phyloP scores from a whole-genome alignment of 129 eudicot genomes.

The Lonicera japonica region DNA sequence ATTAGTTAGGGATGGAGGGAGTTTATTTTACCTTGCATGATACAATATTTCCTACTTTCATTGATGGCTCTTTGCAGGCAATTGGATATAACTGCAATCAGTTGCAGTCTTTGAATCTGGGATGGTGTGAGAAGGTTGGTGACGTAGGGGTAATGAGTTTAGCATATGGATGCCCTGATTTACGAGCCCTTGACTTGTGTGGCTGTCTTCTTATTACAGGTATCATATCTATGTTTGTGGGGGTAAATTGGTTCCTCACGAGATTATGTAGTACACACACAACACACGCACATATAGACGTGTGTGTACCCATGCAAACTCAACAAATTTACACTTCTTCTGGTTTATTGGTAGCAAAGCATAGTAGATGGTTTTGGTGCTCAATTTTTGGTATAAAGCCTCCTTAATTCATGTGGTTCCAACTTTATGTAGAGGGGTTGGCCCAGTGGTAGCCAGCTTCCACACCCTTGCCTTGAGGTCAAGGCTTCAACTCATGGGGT shows the following conservation, averaged over 20 bases:
- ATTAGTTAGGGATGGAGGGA: too few species aligned
- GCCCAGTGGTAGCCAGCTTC: too few species aligned
- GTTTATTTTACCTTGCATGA: background rate
- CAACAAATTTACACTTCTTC: too few species aligned
- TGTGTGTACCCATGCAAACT: too few species aligned
- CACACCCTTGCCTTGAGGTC: too few species aligned
- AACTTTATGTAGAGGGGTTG: too few species aligned
- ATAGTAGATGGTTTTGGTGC: too few species aligned
- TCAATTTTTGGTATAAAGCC: background rate
- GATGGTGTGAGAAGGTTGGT: conserved; percentile 90
- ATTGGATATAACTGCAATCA: conserved; percentile 66
- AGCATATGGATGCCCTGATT: conserved; percentile 85
- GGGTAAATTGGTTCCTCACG: background rate
- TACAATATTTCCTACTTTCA: background rate
- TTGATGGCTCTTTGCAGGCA: conserved; percentile 56
- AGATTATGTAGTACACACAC: background rate
- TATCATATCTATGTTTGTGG: conserved; percentile 8
- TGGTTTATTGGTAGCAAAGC: too few species aligned
- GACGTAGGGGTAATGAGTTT: conserved; percentile 83
- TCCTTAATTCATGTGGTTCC: too few species aligned
- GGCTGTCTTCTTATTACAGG: conserved; percentile 97
- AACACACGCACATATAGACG: too few species aligned
- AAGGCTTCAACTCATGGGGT: too few species aligned
- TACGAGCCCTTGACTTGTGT: conserved; percentile 76
- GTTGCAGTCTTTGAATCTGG: conserved; percentile 68